Conservation (phyloP, 345 rosid genomes). For the Arabidopsis thaliana region DNA sequence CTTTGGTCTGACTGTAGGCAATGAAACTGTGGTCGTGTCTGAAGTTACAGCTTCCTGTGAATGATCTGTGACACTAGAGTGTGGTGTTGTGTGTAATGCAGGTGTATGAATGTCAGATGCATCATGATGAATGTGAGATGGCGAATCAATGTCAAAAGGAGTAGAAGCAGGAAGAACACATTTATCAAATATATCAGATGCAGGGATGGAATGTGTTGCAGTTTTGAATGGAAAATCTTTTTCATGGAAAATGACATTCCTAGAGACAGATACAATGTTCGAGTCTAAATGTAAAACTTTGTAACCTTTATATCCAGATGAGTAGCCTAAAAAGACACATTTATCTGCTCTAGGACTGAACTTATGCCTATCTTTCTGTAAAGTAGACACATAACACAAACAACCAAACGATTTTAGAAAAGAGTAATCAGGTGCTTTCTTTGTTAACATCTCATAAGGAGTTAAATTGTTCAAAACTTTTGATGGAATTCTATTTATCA, state of each 20-base stretch:
- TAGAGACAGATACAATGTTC: background rate
- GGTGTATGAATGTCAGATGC: no score
- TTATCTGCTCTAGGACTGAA: background rate
- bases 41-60: no score
- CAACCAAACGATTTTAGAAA: background rate
- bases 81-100: no score
- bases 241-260: background rate
- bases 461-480: accelerated
- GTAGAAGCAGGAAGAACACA: no score
- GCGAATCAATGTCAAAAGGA: no score
- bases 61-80: no score
- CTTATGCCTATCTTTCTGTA: background rate
- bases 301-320: background rate
- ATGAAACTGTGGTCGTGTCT: no score
- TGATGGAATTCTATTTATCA: background rate
- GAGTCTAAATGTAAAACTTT: background rate
- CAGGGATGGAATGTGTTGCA: no score
- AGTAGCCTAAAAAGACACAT: background rate
- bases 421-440: background rate
- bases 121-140: no score
- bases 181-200: no score
- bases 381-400: background rate
- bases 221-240: no score
- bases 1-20: no score
- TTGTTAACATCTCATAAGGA: background rate